Evolutionary conservation across 2,329 filamentous ascomycete genomes (phyloP).

Genomic region (Chaetomium globosum): DNA sequence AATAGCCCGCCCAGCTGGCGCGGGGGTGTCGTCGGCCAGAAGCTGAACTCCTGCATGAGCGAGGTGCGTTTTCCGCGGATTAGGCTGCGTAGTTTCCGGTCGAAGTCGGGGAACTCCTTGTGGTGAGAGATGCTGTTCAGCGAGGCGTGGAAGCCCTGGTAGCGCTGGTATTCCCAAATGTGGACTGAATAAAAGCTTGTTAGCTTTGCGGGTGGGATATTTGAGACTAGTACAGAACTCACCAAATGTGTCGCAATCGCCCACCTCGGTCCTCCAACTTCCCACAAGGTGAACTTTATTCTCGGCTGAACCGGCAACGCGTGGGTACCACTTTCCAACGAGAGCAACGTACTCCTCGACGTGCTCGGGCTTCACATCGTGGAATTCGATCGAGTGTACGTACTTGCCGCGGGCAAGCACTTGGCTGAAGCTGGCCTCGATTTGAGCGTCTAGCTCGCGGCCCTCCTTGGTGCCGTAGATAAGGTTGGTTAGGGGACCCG

Average conservation of each 20-base stretch:
- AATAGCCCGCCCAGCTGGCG: conserved; percentile 90
- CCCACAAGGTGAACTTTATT: conserved; percentile 96
- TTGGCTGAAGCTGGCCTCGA: conserved; percentile 94
- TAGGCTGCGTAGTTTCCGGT: conserved; percentile 79
- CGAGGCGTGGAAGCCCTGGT: conserved; percentile 92
- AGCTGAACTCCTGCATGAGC: conserved; percentile 99
- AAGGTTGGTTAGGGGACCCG: conserved; percentile 76
- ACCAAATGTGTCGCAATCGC: conserved; percentile 97
- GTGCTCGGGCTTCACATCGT: conserved; percentile 92
- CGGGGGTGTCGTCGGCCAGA: conserved; percentile 95
- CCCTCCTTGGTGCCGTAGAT: conserved; percentile 98
- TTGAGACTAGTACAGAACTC: conserved; percentile 41
- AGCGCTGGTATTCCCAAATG: conserved; percentile 99
- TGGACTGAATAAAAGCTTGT: conserved; percentile 65
- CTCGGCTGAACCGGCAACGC: conserved; percentile 78
- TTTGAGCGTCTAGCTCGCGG: conserved; percentile 89
- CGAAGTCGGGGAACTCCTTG: conserved; percentile 81
- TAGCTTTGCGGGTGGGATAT: neutral
- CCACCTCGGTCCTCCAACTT: conserved; percentile 97
- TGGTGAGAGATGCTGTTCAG: conserved; percentile 81
- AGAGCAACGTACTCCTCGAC: conserved; percentile 92
- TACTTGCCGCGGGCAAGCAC: conserved; percentile 96
- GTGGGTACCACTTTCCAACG: conserved; percentile 89
- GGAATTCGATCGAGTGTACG: conserved; percentile 95
- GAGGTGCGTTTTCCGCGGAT: conserved; percentile 84